Base-by-base conservation (phyloP, 2,329 filamentous ascomycete genomes). In the Chalaropsis thielavioides region DNA sequence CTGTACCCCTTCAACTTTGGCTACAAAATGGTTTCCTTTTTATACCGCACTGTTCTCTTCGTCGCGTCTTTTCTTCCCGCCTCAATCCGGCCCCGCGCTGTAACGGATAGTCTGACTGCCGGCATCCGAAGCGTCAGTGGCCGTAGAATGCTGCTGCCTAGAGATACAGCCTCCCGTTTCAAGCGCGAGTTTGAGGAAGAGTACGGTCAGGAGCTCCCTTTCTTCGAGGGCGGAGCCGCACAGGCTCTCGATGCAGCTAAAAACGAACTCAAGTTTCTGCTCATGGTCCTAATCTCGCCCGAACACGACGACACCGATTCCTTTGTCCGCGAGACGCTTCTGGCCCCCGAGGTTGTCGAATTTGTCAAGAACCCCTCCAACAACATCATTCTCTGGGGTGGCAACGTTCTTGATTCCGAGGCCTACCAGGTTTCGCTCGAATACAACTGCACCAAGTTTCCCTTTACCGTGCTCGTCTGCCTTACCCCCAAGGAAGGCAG, bases 131-230 rank as follows among this genome's bases (percentile, higher is more conserved):
- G 84, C 69, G 86, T 85, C 1, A 84, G 80, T 67, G 87, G 88
- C 3, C 82, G 92, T 41, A 82, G 90, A 69, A 83, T 90, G 69
- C 77, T 96, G 56, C 88, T 88, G 72, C 91, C 92, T 0, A 84
- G 89, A 65, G 94, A 99, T 72, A 92, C 90, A 0, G 91, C 92
- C 0, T 86, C 89, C 31, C 81, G 94, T 40, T 95, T 97, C 74
- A 88, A 90, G 71, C 84, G 92, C 8, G 92, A 97, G 70, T 96
- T 99, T 69, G 91, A 96, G 71, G 94, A 99, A 75, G 90, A 95
- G 71, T 94, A 96, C 72, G 91, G 90, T 0, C 76, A 79, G 19
- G 79, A 78, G 3, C 76, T 97, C 3, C 86, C 88, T 0, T 96
- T 95, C 74, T 85, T 87, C 69, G 92, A 96, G 72, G 88, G 88